phyloP scores from a whole-genome alignment of 352 stramenopile species.

The Phytophthora nicotianae region DNA sequence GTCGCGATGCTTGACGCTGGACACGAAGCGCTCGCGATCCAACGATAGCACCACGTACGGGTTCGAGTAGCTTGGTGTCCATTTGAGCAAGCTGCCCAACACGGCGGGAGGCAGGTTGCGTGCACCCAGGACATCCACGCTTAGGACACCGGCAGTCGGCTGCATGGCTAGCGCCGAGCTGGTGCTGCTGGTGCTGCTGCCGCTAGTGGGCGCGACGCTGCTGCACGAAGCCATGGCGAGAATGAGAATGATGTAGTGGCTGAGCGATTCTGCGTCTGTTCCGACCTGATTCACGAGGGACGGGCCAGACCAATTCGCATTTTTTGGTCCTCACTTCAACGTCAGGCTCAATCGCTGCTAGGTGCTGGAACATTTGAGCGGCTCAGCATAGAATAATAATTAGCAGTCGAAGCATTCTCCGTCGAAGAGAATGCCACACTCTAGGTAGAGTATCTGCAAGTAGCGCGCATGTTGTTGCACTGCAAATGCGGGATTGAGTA shows the following conservation, averaged over 20 bases:
- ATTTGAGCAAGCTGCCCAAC: constrained; percentile 68
- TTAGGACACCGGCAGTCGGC: constrained; percentile 47
- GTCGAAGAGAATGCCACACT: no score
- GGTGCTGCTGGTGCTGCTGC: constrained; percentile 11
- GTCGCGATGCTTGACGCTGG: constrained; percentile 49
- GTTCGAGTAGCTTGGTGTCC: constrained; percentile 72
- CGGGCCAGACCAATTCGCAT: constrained; percentile 5
- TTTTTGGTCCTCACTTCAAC: constrained; percentile 13
- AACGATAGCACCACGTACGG: constrained; percentile 68
- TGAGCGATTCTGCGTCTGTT: constrained; percentile 18
- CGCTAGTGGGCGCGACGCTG: constrained; percentile 17
- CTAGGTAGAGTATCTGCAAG: no score
- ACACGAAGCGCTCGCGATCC: constrained; percentile 57
- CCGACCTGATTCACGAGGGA: constrained; percentile 25
- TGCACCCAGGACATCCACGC: constrained; percentile 62
- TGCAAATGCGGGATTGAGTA: no score
- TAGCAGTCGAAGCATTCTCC: no score
- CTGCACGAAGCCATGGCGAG: constrained; percentile 48
- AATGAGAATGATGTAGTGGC: constrained; percentile 20
- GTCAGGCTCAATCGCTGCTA: no score
- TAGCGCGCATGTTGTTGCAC: no score
- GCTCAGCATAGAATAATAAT: no score
- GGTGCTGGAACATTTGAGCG: no score
- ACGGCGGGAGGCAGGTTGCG: constrained; percentile 66
- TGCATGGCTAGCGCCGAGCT: constrained; percentile 4